Base-by-base conservation (phyloP, 495 filamentous ascomycete species). In the Penicillium pulvis region DNA sequence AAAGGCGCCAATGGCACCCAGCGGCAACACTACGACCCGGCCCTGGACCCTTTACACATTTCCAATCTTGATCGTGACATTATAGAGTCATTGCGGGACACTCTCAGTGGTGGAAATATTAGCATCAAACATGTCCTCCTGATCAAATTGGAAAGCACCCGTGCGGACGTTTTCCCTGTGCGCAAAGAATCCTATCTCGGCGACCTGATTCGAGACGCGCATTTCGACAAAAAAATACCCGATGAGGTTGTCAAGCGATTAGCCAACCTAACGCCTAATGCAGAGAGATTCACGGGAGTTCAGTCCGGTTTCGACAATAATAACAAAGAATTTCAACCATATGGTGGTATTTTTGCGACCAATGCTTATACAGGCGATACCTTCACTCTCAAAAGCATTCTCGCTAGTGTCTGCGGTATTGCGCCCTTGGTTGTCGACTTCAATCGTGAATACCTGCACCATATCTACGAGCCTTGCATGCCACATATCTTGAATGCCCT, bases 401-500 rank as follows among this genome's bases (percentile, higher is more conserved):
- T 71, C 11, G 75, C 70, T 1, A 75, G 67, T 53, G 66, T 74
- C 12, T 79, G 76, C 45, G 75, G 75, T 16, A 61, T 75, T 50
- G 61, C 60, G 11, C 76, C 76, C 3, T 58, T 79, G 47, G 69
- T 74, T 6, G 73, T 71, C 10, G 76, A 79, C 50, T 79, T 79
- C 50, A 72, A 73, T 35, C 59, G 61, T 10, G 75, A 79, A 50
- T 69, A 68, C 19, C 56, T 67, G 41, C 55, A 71, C 36, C 71
- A 75, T 17, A 75, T 77, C 36, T 78, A 79, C 48, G 71, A 79
- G 56, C 76, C 76, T 1, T 79, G 76, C 55, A 61, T 78, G 30
- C 68, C 75, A 3, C 76, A 78, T 11, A 60, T 79, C 24, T 50
- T 79, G 6, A 59, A 64, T 14, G 64, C 72, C 11, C 58, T 79